phyloP scores from a whole-genome alignment of 202 grass and related monocot genomes.

The Eragrostis tef region DNA sequence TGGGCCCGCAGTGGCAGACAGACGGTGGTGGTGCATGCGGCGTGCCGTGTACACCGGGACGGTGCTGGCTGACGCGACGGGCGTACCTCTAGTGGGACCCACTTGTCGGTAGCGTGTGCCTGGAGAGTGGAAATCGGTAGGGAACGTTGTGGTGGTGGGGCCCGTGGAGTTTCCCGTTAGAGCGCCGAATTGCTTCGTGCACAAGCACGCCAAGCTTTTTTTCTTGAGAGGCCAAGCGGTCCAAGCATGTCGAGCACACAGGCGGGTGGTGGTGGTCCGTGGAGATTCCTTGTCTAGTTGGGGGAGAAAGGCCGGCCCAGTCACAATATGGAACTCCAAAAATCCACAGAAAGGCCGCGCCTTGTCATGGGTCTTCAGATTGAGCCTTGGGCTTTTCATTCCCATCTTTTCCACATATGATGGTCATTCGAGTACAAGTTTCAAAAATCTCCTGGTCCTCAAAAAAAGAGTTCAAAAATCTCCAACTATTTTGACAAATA shows the following conservation, averaged over 20 bases:
- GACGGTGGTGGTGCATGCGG: neutral
- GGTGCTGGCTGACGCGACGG: neutral
- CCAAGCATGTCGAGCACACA: no score
- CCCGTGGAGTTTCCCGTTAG: neutral
- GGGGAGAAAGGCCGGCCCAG: neutral
- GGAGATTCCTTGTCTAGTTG: neutral
- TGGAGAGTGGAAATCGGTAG: no score
- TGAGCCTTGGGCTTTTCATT: no score
- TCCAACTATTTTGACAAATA: no score
- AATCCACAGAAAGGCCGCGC: neutral
- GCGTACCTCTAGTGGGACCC: neutral
- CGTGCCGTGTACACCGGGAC: neutral
- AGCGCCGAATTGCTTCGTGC: neutral
- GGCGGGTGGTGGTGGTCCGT: neutral
- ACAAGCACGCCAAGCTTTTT: no score
- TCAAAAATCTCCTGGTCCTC: no score
- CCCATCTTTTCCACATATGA: no score
- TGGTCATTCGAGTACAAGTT: no score
- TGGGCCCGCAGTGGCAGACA: slow-evolving; percentile 16
- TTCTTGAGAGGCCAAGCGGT: no score
- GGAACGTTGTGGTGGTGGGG: neutral
- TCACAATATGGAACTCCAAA: neutral
- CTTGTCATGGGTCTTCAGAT: no score
- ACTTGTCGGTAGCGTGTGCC: neutral
- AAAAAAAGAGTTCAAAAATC: no score